Percentiles rank a stretch among this genome's conserved stretches.
These are phyloP conservation scores for Heritiera fomes DNA, from an alignment of 345 rosid genomes.

Conservation along the genomic window DNA sequence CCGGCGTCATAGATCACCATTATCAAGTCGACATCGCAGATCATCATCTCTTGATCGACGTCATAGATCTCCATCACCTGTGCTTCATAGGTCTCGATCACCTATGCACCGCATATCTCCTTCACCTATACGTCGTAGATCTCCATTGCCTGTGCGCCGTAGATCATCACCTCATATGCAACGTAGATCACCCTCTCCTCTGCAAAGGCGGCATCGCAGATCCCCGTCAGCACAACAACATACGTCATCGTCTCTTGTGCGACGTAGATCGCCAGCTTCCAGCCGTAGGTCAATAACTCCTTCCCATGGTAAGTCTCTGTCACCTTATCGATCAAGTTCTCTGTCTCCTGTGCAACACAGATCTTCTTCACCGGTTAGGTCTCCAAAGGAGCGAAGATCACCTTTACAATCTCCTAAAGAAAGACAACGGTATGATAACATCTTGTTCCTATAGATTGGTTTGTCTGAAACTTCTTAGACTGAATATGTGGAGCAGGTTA, in stretches of 20 bases:
- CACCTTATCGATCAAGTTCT: conserved; percentile 43
- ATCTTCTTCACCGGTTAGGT: conserved; percentile 46
- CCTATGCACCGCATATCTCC: conserved; percentile 47
- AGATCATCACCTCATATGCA: conserved; percentile 45
- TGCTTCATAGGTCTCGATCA: conserved; percentile 13
- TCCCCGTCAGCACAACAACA: conserved; percentile 41
- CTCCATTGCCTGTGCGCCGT: conserved; percentile 31
- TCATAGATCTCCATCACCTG: conserved; percentile 34
- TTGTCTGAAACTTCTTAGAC: neutral
- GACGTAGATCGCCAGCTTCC: conserved; percentile 38
- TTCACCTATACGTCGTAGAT: conserved; percentile 37
- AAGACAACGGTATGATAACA: conserved; percentile 47
- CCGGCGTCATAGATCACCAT: conserved; percentile 36
- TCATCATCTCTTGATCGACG: conserved; percentile 45
- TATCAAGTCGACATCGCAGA: conserved; percentile 37
- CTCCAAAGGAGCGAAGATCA: conserved; percentile 38
- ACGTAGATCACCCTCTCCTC: conserved; percentile 37
- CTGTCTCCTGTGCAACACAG: conserved; percentile 46
- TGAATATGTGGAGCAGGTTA: neutral
- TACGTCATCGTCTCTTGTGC: conserved; percentile 34
- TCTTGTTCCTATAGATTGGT: neutral
- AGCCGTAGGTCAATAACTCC: conserved; percentile 38
- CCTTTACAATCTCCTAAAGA: conserved; percentile 45
- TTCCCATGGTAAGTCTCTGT: conserved; percentile 44
- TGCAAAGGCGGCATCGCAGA: conserved; percentile 34